phyloP scores from a whole-genome alignment of 2,329 filamentous ascomycete species.

The Beauveria sp. region DNA sequence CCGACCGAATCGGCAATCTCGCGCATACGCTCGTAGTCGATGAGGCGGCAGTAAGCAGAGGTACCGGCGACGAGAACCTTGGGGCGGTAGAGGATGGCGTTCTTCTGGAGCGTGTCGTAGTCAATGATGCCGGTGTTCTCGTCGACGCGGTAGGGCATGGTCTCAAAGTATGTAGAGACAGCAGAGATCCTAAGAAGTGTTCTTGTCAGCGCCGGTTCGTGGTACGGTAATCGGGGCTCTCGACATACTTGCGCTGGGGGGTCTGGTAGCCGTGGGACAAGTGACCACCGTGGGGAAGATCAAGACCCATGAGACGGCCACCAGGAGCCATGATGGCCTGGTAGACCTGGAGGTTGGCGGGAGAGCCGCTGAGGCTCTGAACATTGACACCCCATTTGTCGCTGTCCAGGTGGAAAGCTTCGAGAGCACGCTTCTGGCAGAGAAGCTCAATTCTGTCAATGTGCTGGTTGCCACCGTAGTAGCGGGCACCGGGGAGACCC shows the following conservation, averaged over 20 bases:
- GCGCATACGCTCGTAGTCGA: constrained; percentile 94
- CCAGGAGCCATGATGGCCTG: constrained; percentile 94
- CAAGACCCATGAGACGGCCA: constrained; percentile 93
- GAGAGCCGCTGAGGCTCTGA: constrained; percentile 84
- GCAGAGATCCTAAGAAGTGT: constrained; percentile 65
- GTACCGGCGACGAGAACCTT: constrained; percentile 96
- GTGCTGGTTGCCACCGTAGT: constrained; percentile 98
- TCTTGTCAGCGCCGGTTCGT: not conserved
- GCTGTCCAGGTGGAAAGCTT: constrained; percentile 79
- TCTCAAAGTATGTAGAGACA: constrained; percentile 98
- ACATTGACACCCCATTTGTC: constrained; percentile 98
- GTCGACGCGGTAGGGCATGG: constrained; percentile 89
- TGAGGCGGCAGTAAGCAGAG: constrained; percentile 94
- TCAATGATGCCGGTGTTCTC: constrained; percentile 92
- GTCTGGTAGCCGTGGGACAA: constrained; percentile 97
- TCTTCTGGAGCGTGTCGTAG: constrained; percentile 86
- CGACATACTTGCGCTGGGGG: constrained; percentile 72
- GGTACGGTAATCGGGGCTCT: not conserved
- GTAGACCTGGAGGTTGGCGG: constrained; percentile 97
- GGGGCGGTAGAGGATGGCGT: constrained; percentile 85
- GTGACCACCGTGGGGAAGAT: constrained; percentile 90
- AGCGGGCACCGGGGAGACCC: constrained; percentile 94
- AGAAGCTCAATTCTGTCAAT: constrained; percentile 94
- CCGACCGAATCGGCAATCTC: constrained; percentile 90
- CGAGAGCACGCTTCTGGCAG: constrained; percentile 88